Percentiles rank a stretch among this genome's conserved stretches.
Conservation (phyloP, 169 alveolate genomes). For the Cyclospora cayetanensis region DNA sequence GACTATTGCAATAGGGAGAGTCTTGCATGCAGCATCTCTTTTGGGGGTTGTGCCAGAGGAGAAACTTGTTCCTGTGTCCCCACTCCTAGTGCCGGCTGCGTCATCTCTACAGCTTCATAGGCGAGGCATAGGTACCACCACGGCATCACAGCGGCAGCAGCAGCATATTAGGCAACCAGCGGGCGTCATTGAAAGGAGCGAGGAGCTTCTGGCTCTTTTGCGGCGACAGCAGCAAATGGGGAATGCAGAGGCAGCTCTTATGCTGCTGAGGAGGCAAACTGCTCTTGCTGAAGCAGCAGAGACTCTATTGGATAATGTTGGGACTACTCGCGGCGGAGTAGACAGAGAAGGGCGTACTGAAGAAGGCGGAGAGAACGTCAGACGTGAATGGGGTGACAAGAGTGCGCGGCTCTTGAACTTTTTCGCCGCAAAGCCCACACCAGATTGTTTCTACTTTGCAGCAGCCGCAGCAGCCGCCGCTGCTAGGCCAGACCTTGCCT, state of each 20-base stretch:
- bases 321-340: background rate
- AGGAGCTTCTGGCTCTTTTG: slow-evolving; percentile 2
- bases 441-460: background rate
- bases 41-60: background rate
- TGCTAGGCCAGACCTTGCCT: background rate
- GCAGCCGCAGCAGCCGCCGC: slow-evolving; percentile 17
- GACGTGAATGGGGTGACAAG: too few species aligned
- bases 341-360: too few species aligned
- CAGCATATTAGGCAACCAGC: background rate
- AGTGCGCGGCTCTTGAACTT: background rate
- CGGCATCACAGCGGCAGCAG: slow-evolving; percentile 22
- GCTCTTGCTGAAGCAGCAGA: slow-evolving; percentile 43
- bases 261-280: slow-evolving; percentile 8
- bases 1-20: background rate
- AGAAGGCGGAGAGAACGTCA: too few species aligned
- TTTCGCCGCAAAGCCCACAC: slow-evolving; percentile 2
- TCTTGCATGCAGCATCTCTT: background rate
- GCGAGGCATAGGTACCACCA: too few species aligned
- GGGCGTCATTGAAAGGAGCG: background rate
- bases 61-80: background rate
- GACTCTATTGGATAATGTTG: background rate
- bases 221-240: slow-evolving; percentile 44
- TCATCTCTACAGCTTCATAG: background rate
- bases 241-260: background rate
- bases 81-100: background rate